Evolutionary conservation across 73 alveolate species (phyloP).

Genomic region (Tetrahymena thermophila): DNA sequence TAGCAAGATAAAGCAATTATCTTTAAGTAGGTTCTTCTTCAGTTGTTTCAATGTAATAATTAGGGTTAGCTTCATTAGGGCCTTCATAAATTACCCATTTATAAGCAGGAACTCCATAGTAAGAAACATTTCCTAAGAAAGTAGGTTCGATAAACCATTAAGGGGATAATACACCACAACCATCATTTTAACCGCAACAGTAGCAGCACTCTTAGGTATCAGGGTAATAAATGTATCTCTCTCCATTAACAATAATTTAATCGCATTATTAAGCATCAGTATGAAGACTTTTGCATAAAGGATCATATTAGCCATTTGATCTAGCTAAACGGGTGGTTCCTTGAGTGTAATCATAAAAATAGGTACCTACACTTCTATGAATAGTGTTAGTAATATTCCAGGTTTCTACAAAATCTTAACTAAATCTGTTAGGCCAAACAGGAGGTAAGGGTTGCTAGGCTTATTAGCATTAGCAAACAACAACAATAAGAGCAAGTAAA

Average conservation of each 20-base stretch:
- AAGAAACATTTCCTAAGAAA: constrained; percentile 9
- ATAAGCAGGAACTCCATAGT: constrained; percentile 17
- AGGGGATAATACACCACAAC: constrained; percentile 28
- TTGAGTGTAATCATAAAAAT: background rate
- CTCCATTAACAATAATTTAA: constrained; percentile 15
- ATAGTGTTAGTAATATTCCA: background rate
- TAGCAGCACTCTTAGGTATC: constrained; percentile 31
- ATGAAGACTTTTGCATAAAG: background rate
- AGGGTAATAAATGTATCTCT: constrained; percentile 38
- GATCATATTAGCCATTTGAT: background rate
- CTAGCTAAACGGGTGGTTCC: background rate
- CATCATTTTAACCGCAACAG: constrained; percentile 33
- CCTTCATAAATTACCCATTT: constrained; percentile 18
- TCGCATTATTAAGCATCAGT: background rate
- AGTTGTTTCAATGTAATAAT: constrained; percentile 27
- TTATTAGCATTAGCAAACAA: background rate
- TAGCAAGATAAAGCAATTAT: constrained; percentile 19
- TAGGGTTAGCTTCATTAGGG: constrained; percentile 13
- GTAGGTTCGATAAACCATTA: constrained; percentile 21
- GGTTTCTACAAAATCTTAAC: background rate
- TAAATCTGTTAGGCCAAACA: background rate
- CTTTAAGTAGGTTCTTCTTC: constrained; percentile 21
- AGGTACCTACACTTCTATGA: background rate
- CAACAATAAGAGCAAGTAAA: background rate
- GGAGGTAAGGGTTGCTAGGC: background rate